Evolutionary conservation across 2,329 filamentous ascomycete genomes (phyloP), one percentile per base, ranked within the genome.

Genomic region (Metarhizium anisopliae): DNA sequence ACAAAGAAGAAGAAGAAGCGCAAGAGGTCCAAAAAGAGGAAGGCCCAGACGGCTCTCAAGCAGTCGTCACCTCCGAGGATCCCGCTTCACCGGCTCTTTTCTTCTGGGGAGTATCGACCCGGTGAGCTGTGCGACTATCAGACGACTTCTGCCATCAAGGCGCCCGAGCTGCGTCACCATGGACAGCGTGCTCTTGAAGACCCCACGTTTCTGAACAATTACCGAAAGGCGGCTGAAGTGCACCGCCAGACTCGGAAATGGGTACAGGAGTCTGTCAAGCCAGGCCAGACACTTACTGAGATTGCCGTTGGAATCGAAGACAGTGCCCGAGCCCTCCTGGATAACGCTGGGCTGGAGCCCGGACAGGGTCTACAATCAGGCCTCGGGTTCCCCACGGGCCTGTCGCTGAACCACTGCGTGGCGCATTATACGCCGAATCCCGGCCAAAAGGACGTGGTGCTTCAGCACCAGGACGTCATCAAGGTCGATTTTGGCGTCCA

Each of bases 341-440:
- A 86, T 0, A 87, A 94, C 65, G 79, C 80, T 61, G 89, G 87
- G 1, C 71, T 92, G 25, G 81, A 87, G 59, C 84, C 89, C 57
- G 90, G 90, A 1, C 87, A 91, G 60, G 83, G 82, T 56, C 75
- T 91, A 59, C 83, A 83, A 65, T 85, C 84, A 29, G 89, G 89
- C 38, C 85, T 93, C 79, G 89, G 87, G 0, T 94, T 94, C 69
- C 90, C 90, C 1, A 91, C 87, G 1, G 90, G 90, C 53, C 74
- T 94, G 47, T 90, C 85, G 66, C 78, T 94, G 60, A 91, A 94
- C 70, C 81, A 92, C 65, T 86, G 86, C 58, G 87, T 87, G 0
- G 89, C 90, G 1, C 89, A 94, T 71, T 94, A 87, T 68, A 90
- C 85, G 4, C 89, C 89, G 0, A 94, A 93, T 64, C 85, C 87